Evolutionary conservation across 2,329 filamentous ascomycete species (phyloP).

Genomic region (Alternaria triticimaculans): DNA sequence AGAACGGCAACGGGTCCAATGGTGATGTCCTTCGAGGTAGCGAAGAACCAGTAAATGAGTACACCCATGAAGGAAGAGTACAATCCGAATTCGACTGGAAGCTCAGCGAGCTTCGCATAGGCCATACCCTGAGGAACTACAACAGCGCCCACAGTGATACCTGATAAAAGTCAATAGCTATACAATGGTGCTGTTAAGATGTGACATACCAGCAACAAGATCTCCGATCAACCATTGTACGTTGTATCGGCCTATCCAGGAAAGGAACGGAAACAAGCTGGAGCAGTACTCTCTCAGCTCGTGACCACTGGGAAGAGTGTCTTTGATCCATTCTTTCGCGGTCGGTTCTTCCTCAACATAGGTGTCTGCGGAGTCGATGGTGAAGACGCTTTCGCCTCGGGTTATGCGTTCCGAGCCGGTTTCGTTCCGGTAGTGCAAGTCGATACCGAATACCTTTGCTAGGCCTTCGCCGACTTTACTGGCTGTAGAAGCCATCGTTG

Average conservation of each 20-base stretch:
- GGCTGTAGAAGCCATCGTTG: conserved; percentile 37
- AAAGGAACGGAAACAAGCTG: conserved; percentile 83
- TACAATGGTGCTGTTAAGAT: neutral
- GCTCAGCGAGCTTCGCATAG: conserved; percentile 81
- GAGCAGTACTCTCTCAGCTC: conserved; percentile 67
- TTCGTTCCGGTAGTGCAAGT: conserved; percentile 72
- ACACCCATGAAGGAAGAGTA: conserved; percentile 98
- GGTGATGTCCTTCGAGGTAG: conserved; percentile 97
- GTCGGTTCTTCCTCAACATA: conserved; percentile 86
- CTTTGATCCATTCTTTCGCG: conserved; percentile 72
- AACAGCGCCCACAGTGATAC: conserved; percentile 75
- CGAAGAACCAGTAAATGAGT: conserved; percentile 95
- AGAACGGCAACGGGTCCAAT: conserved; percentile 96
- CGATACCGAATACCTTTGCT: conserved; percentile 83
- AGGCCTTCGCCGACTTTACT: conserved; percentile 73
- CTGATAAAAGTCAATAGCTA: conserved; percentile 44
- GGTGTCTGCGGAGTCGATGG: conserved; percentile 71
- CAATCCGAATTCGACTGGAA: conserved; percentile 81
- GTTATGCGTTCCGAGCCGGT: conserved; percentile 67
- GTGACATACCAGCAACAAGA: conserved; percentile 76
- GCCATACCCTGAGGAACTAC: conserved; percentile 97
- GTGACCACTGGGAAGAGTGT: conserved; percentile 65
- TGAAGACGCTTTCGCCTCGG: conserved; percentile 80
- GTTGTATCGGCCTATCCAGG: conserved; percentile 93
- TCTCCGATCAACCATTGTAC: conserved; percentile 87